phyloP scores from a whole-genome alignment of 352 stramenopile genomes.

The Globisporangium carolinianum region DNA sequence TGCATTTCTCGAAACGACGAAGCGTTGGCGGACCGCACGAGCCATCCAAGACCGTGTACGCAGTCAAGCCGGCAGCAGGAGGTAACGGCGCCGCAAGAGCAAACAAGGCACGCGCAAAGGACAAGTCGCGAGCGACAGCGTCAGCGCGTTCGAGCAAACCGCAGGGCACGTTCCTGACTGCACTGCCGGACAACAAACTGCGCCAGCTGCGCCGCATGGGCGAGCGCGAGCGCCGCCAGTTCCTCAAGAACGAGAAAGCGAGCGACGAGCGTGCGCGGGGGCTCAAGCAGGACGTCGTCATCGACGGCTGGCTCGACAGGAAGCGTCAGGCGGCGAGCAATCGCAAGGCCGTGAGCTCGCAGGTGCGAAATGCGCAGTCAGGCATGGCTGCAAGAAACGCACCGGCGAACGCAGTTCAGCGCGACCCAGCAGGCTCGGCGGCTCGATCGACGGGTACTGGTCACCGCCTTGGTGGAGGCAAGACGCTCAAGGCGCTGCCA shows the following conservation, averaged over 20 bases:
- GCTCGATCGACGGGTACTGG: slow-evolving; percentile 4
- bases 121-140: slow-evolving; percentile 14
- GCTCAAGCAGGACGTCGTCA: slow-evolving; percentile 62
- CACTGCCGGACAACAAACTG: slow-evolving; percentile 52
- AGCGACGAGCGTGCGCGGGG: slow-evolving; percentile 22
- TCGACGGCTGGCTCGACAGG: slow-evolving; percentile 67
- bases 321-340: slow-evolving; percentile 54
- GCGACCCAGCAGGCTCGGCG: not conserved
- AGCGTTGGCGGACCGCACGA: slow-evolving; percentile 28
- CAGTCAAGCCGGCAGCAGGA: slow-evolving; percentile 25
- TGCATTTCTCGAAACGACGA: slow-evolving; percentile 55
- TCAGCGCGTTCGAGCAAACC: slow-evolving; percentile 12
- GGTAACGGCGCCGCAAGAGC: slow-evolving; percentile 5
- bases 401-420: not conserved
- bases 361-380: slow-evolving; percentile 13
- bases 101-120: slow-evolving; percentile 28
- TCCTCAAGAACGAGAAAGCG: slow-evolving; percentile 55
- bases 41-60: slow-evolving; percentile 46
- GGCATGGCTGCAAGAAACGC: no score
- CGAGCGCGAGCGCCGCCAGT: slow-evolving; percentile 48
- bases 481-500: slow-evolving; percentile 15
- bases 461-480: slow-evolving; percentile 7
- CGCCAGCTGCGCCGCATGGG: slow-evolving; percentile 56
- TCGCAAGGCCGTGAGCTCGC: slow-evolving; percentile 32
- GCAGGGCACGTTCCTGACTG: slow-evolving; percentile 44